Percentiles rank a stretch among this genome's conserved stretches.
Evolutionary conservation across 441 rosid species (phyloP).

Genomic region (Theobroma grandiflorum): DNA sequence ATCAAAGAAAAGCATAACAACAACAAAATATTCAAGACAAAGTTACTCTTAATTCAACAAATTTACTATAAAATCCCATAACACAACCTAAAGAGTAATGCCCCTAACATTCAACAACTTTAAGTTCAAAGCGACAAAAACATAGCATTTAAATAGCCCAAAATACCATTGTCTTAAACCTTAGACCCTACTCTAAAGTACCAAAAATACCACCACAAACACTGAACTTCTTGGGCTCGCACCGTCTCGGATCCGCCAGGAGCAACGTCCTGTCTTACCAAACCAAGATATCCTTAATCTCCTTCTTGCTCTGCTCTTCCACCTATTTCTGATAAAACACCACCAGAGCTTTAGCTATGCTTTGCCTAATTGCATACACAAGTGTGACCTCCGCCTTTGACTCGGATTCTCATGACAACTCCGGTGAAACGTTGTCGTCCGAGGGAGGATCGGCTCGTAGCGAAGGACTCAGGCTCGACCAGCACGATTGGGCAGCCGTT

Average conservation of each 20-base stretch:
- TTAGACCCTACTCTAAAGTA: no score
- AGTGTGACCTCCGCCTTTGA: constrained; percentile 77
- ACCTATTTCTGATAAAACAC: constrained; percentile 78
- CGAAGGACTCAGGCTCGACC: constrained; percentile 78
- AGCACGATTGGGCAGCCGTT: constrained; percentile 81
- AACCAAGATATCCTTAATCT: constrained; percentile 34
- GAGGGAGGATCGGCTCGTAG: constrained; percentile 63
- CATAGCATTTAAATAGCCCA: no score
- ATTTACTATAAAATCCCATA: no score
- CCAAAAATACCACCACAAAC: constrained; percentile 67
- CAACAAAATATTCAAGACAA: no score
- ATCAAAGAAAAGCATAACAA: no score
- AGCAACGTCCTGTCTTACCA: constrained; percentile 81
- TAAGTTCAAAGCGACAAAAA: no score
- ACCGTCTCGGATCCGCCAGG: constrained; percentile 81
- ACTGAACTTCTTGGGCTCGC: constrained; percentile 89
- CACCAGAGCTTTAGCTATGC: constrained; percentile 77
- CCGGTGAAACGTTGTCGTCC: constrained; percentile 73
- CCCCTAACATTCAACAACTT: no score
- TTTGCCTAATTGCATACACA: constrained; percentile 81
- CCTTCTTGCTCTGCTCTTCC: constrained; percentile 84
- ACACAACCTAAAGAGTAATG: no score
- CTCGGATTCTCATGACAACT: constrained; percentile 82
- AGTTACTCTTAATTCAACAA: no score
- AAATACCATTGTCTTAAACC: no score